Conservation (phyloP, 2,329 filamentous ascomycete genomes). For the Colletotrichum abscissum region DNA sequence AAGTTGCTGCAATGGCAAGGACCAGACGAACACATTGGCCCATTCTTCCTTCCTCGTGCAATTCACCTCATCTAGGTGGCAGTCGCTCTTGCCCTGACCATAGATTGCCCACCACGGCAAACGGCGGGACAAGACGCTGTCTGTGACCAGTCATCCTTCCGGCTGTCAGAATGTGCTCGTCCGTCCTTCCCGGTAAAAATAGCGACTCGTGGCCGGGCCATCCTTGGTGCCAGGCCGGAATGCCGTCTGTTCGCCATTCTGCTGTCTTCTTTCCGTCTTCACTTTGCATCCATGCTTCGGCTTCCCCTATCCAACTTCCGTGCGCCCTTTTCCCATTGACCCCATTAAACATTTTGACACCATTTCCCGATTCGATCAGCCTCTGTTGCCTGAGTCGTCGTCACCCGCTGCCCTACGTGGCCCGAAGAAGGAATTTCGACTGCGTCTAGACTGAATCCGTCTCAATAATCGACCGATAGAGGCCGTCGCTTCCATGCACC, state of each 20-base stretch:
- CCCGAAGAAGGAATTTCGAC: slow-evolving; percentile 7
- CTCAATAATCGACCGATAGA: slow-evolving; percentile 2
- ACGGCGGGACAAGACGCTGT: background rate
- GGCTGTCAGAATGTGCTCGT: slow-evolving; percentile 6
- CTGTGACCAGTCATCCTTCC: slow-evolving; percentile 8
- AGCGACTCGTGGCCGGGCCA: slow-evolving; percentile 5
- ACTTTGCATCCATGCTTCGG: background rate
- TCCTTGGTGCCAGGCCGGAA: slow-evolving; percentile 12
- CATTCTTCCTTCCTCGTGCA: background rate
- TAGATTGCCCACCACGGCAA: background rate
- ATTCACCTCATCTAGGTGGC: background rate
- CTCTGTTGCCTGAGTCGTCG: slow-evolving; percentile 10
- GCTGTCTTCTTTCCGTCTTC: background rate
- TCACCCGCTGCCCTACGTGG: background rate
- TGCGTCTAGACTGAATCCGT: background rate
- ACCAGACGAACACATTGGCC: background rate
- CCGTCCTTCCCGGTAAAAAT: slow-evolving; percentile 13
- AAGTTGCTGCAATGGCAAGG: background rate
- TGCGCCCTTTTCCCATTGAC: background rate
- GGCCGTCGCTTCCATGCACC: slow-evolving; percentile 3
- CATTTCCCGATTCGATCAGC: background rate
- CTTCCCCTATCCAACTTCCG: background rate
- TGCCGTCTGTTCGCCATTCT: slow-evolving; percentile 2
- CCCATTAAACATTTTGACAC: slow-evolving; percentile 11
- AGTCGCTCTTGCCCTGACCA: no score